Evolutionary conservation across 1,284 basidiomycete species (phyloP).

Genomic region (Neolentinus lepideus): DNA sequence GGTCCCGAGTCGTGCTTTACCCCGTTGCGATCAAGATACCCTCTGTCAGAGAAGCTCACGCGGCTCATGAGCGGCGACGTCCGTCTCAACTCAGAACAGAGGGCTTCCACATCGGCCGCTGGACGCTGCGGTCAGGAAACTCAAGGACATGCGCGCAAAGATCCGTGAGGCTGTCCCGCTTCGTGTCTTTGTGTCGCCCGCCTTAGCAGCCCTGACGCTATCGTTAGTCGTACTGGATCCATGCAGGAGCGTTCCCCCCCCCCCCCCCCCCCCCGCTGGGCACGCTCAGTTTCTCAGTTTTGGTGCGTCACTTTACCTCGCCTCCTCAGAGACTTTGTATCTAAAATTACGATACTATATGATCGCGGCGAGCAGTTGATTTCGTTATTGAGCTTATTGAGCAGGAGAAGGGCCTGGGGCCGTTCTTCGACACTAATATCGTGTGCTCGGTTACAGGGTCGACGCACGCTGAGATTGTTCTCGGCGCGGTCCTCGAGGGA

Average conservation of each 20-base stretch:
- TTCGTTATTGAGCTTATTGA: slow-evolving; percentile 18
- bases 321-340: too few species aligned
- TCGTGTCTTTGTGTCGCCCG: background rate
- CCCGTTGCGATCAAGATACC: slow-evolving; percentile 8
- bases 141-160: slow-evolving; percentile 11
- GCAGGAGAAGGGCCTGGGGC: slow-evolving; percentile 16
- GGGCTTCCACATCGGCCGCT: slow-evolving; percentile 19
- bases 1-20: slow-evolving; percentile 16
- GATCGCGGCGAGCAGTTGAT: background rate
- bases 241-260: slow-evolving; percentile 19
- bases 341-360: too few species aligned
- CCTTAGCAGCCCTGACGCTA: background rate
- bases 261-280: too few species aligned
- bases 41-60: too few species aligned
- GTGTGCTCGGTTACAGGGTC: slow-evolving; percentile 20
- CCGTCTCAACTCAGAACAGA: slow-evolving; percentile 15
- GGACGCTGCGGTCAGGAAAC: slow-evolving; percentile 12
- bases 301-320: slow-evolving; percentile 7
- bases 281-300: too few species aligned
- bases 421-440: slow-evolving; percentile 19
- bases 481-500: slow-evolving; percentile 17
- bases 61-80: slow-evolving; percentile 15
- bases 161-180: background rate
- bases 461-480: slow-evolving; percentile 19
- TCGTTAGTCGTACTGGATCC: slow-evolving; percentile 20